Percentiles rank a stretch among this genome's conserved stretches.
phyloP scores from a whole-genome alignment of 805 yeast genomes.

The Myxozyma udenii region DNA sequence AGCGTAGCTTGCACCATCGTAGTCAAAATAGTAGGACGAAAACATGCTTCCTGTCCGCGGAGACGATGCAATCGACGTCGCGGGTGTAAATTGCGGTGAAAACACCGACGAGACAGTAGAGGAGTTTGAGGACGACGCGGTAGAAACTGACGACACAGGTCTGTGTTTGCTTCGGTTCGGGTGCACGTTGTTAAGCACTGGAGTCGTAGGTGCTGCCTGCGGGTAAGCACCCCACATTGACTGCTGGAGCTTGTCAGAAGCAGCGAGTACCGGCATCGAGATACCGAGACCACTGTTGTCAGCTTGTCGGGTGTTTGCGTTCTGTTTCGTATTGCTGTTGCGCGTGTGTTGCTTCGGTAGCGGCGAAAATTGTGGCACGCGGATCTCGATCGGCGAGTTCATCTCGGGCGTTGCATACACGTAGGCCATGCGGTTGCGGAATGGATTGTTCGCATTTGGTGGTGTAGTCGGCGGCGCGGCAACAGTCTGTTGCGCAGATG shows the following conservation, averaged over 20 bases:
- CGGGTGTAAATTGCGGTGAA: slow-evolving; percentile 17
- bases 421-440: slow-evolving; percentile 20
- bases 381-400: slow-evolving; percentile 8
- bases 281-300: slow-evolving; percentile 18
- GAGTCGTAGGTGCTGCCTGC: not conserved
- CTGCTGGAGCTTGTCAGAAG: slow-evolving; percentile 19
- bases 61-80: slow-evolving; percentile 18
- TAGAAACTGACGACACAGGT: not conserved
- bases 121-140: slow-evolving; percentile 1
- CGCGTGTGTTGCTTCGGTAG: not conserved
- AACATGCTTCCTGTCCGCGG: slow-evolving; percentile 11
- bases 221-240: not conserved
- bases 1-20: too few relatives aligned
- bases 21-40: not conserved
- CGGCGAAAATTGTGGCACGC: slow-evolving; percentile 9
- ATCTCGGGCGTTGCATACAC: slow-evolving; percentile 12
- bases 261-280: slow-evolving; percentile 8
- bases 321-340: slow-evolving; percentile 3
- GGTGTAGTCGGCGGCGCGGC: slow-evolving; percentile 5
- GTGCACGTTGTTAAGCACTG: not conserved
- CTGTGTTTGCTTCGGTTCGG: slow-evolving; percentile 1
- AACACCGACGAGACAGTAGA: not conserved
- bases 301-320: not conserved
- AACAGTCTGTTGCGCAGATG: not conserved
- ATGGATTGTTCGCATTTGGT: slow-evolving; percentile 16